Conservation (phyloP, 129 eudicot species). For the Saposhnikovia divaricata region DNA sequence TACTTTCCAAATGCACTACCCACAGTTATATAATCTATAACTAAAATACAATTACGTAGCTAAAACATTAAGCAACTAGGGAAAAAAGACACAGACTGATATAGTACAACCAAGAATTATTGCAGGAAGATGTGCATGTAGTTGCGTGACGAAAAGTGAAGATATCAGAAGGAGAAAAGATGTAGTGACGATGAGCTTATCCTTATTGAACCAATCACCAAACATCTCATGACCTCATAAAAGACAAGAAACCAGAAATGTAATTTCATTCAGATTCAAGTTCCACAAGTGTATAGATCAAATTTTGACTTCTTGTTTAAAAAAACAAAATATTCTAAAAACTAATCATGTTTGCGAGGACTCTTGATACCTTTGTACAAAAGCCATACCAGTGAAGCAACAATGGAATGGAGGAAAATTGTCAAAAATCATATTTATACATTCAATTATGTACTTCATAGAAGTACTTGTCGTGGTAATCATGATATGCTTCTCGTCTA, state of each 20-base stretch:
- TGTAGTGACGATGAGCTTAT: slow-evolving; percentile 24
- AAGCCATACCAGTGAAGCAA: slow-evolving; percentile 19
- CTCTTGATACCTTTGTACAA: slow-evolving; percentile 21
- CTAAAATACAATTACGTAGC: slow-evolving; percentile 12
- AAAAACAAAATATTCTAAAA: slow-evolving; percentile 14
- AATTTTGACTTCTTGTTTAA: not conserved
- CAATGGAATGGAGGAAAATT: not conserved
- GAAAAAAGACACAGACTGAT: not conserved
- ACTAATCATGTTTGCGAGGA: slow-evolving; percentile 21
- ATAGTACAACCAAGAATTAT: slow-evolving; percentile 6
- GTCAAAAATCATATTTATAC: not conserved
- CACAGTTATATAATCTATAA: not conserved
- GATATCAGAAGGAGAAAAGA: slow-evolving; percentile 5
- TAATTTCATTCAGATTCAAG: not conserved
- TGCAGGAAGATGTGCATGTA: slow-evolving; percentile 12
- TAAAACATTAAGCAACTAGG: slow-evolving; percentile 1
- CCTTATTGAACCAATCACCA: slow-evolving; percentile 19
- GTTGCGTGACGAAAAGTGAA: slow-evolving; percentile 7
- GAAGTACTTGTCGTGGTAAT: not conserved
- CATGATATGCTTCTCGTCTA: not conserved
- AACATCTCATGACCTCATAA: slow-evolving; percentile 15
- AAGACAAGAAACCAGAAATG: not conserved
- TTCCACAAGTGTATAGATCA: slow-evolving; percentile 1
- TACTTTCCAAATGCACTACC: slow-evolving; percentile 19
- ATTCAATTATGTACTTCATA: too few relatives aligned